phyloP scores from a whole-genome alignment of 2,329 filamentous ascomycete species.

The Pestalotiopsis sp. region DNA sequence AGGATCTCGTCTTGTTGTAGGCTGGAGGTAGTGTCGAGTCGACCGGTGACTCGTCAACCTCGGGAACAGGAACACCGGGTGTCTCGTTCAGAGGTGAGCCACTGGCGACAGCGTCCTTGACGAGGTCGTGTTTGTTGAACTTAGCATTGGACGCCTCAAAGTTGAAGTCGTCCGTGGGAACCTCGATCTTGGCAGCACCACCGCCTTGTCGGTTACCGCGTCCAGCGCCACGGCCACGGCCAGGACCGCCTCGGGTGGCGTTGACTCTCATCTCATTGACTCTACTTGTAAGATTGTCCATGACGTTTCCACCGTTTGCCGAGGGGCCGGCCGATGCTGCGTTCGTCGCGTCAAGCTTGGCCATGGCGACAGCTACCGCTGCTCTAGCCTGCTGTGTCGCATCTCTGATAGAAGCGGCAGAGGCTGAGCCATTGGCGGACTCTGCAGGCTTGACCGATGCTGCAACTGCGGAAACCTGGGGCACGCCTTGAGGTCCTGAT shows the following conservation, averaged over 20 bases:
- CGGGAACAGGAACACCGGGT: constrained; percentile 37
- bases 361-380: constrained; percentile 79
- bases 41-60: constrained; percentile 34
- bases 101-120: constrained; percentile 79
- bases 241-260: constrained; percentile 51
- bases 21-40: constrained; percentile 43
- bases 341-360: constrained; percentile 56
- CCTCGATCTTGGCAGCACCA: constrained; percentile 70
- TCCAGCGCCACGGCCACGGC: constrained; percentile 38
- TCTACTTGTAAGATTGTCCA: constrained; percentile 73
- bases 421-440: constrained; percentile 33
- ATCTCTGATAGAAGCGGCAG: constrained; percentile 54
- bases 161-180: constrained; percentile 89
- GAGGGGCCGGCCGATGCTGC: constrained; percentile 26
- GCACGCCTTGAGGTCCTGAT: constrained; percentile 17
- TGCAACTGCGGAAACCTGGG: constrained; percentile 28
- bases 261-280: constrained; percentile 76
- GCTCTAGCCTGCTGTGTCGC: constrained; percentile 74
- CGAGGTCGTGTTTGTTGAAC: constrained; percentile 83
- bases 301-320: constrained; percentile 41
- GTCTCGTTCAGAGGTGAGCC: constrained; percentile 66
- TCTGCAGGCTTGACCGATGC: constrained; percentile 37
- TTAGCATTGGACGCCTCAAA: constrained; percentile 85
- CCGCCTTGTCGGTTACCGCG: constrained; percentile 43
- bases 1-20: constrained; percentile 88